Evolutionary conservation across 2,329 filamentous ascomycete species (phyloP).

Genomic region (Geoglossum cookeanum): DNA sequence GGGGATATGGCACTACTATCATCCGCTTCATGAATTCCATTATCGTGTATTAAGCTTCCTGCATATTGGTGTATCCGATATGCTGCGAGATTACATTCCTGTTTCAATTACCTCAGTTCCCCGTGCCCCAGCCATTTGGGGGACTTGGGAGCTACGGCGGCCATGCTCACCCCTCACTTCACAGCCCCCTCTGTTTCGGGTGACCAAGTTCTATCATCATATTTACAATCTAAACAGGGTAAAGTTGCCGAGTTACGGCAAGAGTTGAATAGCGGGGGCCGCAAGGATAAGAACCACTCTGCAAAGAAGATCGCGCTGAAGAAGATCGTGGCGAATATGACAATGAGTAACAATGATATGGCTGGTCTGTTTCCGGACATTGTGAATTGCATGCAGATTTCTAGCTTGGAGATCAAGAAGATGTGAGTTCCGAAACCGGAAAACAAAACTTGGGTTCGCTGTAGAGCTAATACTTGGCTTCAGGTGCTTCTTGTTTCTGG

Average conservation of each 20-base stretch:
- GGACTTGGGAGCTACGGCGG: neutral
- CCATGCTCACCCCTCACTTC: slow-evolving; percentile 21
- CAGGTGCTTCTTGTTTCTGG: slow-evolving; percentile 94
- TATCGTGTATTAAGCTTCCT: neutral
- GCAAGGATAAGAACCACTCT: slow-evolving; percentile 94
- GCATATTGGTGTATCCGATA: neutral
- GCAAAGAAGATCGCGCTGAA: slow-evolving; percentile 96
- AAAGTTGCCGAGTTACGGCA: slow-evolving; percentile 94
- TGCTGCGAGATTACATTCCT: neutral
- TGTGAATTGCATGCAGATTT: slow-evolving; percentile 85
- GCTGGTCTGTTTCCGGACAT: slow-evolving; percentile 91
- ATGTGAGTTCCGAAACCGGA: slow-evolving; percentile 41
- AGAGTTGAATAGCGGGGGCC: slow-evolving; percentile 82
- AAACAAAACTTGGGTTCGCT: neutral
- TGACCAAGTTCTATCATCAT: slow-evolving; percentile 29
- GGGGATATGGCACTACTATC: neutral
- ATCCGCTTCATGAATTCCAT: slow-evolving; percentile 1
- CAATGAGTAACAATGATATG: slow-evolving; percentile 99
- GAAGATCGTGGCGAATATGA: slow-evolving; percentile 99
- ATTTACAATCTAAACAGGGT: slow-evolving; percentile 46
- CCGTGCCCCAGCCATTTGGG: neutral
- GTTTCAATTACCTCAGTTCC: neutral
- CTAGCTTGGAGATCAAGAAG: slow-evolving; percentile 96
- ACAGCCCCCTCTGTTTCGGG: slow-evolving; percentile 12
- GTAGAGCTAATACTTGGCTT: neutral